Conservation (phyloP, 2,329 filamentous ascomycete genomes). For the Daldinia eschscholtzii region DNA sequence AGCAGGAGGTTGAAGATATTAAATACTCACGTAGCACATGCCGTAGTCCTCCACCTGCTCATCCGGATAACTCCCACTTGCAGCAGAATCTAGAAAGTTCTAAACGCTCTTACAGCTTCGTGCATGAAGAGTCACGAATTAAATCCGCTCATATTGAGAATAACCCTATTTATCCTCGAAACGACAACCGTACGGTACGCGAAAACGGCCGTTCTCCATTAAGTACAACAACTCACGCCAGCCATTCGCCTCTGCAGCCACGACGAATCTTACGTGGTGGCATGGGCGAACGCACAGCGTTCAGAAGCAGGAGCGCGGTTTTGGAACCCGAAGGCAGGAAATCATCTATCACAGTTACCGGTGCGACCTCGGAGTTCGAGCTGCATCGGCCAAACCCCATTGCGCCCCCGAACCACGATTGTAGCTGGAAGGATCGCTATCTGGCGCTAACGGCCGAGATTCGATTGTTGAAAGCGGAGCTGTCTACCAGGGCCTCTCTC, state of each 20-base stretch:
- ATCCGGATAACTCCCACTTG: slow-evolving; percentile 9
- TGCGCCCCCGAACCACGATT: slow-evolving; percentile 57
- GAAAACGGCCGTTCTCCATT: slow-evolving; percentile 1
- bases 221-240: slow-evolving; percentile 18
- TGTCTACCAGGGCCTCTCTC: slow-evolving; percentile 47
- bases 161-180: not conserved
- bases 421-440: slow-evolving; percentile 59
- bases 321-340: slow-evolving; percentile 5
- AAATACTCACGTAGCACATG: slow-evolving; percentile 9
- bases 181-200: not conserved
- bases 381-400: slow-evolving; percentile 54
- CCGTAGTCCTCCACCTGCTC: slow-evolving; percentile 28
- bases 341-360: slow-evolving; percentile 8
- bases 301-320: slow-evolving; percentile 12
- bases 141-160: not conserved
- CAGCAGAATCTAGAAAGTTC: slow-evolving; percentile 7
- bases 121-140: not conserved
- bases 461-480: slow-evolving; percentile 57
- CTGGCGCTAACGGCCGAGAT: slow-evolving; percentile 58
- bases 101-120: not conserved
- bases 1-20: slow-evolving; percentile 18
- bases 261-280: slow-evolving; percentile 21
- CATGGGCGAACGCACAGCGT: slow-evolving; percentile 3
- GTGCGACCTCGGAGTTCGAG: slow-evolving; percentile 42
- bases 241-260: slow-evolving; percentile 36